Base-by-base conservation (phyloP, 768 basidiomycete genomes). In the Tylopilus balloui region DNA sequence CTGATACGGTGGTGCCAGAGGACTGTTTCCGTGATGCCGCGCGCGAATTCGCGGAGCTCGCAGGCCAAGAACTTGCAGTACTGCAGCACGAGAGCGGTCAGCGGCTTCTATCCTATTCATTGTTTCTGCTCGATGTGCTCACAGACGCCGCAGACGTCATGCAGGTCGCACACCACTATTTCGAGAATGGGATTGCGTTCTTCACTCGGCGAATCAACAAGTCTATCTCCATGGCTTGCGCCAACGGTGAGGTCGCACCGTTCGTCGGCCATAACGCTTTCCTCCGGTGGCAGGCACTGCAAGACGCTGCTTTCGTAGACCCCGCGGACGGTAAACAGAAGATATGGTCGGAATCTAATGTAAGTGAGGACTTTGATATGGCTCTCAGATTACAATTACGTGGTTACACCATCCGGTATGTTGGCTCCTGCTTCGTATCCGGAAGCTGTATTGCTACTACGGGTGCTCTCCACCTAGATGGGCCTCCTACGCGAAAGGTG, bases 1-100 rank as follows among this genome's bases (percentile, higher is more conserved):
- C 90, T 8, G 91, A 93, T 68, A 95, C 91, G 15, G 71, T 91
- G 49, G 90, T 94, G 11, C 91, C 90, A 5, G 87, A 85, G 74
- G 92, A 94, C 63, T 94, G 90, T 64, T 83, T 95, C 65, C 78
- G 89, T 48, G 91, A 93, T 70, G 92, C 92, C 0, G 91, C 89
- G 6, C 80, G 88, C 32, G 92, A 95, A 63, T 76, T 95, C 51
- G 72, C 80, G 15, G 84, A 86, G 66, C 89, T 87, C 0, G 84
- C 91, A 37, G 34, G 65, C 6, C 64, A 64, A 6, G 65, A 66
- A 40, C 81, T 92, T 27, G 89, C 82, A 1, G 91, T 95, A 69
- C 86, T 95, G 45, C 92, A 94, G 62, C 92, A 95, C 63, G 87
- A 88, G 59, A 90, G 87, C 6, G 88, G 84, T 82, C 55, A 45